These are phyloP conservation scores for Phytophthora syringae DNA, from an alignment of 352 stramenopile genomes.

Conservation along the genomic window DNA sequence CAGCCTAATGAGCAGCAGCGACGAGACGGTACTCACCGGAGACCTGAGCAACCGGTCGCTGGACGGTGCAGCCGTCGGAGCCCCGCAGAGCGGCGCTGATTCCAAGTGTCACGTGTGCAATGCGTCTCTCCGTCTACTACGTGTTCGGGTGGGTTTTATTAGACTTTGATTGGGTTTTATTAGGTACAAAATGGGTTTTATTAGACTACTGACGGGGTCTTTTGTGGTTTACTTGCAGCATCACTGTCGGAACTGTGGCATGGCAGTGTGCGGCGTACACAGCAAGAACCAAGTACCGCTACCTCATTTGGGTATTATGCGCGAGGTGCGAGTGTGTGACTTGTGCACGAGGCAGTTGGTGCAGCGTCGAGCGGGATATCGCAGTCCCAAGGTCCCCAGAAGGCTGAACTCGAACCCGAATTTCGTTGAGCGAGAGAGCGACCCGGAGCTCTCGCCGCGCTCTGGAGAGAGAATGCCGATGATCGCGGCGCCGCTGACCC, in stretches of 20 bases:
- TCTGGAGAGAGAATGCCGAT: slow-evolving; percentile 25
- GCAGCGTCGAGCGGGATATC: slow-evolving; percentile 70
- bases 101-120: slow-evolving; percentile 80
- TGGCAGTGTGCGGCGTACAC: slow-evolving; percentile 74
- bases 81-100: slow-evolving; percentile 27
- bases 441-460: slow-evolving; percentile 40
- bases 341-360: slow-evolving; percentile 74
- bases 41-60: slow-evolving; percentile 32
- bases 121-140: slow-evolving; percentile 50
- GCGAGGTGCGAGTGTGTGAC: slow-evolving; percentile 77
- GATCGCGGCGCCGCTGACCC: slow-evolving; percentile 19
- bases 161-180: slow-evolving; percentile 1
- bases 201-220: slow-evolving; percentile 1
- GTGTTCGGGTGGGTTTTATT: slow-evolving; percentile 54
- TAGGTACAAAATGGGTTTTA: background rate
- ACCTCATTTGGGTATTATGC: slow-evolving; percentile 77
- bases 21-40: slow-evolving; percentile 13
- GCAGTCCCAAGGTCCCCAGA: slow-evolving; percentile 44
- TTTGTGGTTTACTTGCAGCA: slow-evolving; percentile 45
- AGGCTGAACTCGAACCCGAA: slow-evolving; percentile 32
- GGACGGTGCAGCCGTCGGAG: slow-evolving; percentile 4
- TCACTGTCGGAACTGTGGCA: slow-evolving; percentile 68
- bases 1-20: slow-evolving; percentile 4
- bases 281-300: slow-evolving; percentile 83
- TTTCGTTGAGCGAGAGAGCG: slow-evolving; percentile 31